Percentiles rank a stretch among this genome's conserved stretches.
Evolutionary conservation across 1,284 basidiomycete species (phyloP).

Genomic region (Rhodotorula mucilaginosa): DNA sequence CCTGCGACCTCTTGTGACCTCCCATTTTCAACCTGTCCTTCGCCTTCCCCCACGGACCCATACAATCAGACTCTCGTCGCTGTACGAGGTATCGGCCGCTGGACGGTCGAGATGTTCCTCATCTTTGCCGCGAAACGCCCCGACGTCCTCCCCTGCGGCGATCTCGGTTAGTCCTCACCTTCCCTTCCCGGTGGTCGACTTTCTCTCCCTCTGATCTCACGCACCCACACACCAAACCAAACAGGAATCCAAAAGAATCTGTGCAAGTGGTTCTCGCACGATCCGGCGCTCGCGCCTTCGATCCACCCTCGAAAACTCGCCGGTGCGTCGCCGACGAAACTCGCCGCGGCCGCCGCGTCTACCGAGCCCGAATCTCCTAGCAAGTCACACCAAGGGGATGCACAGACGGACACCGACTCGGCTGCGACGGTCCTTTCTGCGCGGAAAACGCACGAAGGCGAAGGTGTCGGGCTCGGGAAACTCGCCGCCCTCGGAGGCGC

Average conservation of each 20-base stretch:
- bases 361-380: slow-evolving; percentile 27
- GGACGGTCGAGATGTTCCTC: slow-evolving; percentile 57
- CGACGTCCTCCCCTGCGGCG: slow-evolving; percentile 67
- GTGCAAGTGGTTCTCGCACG: slow-evolving; percentile 35
- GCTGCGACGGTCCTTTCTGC: not conserved
- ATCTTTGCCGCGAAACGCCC: slow-evolving; percentile 80
- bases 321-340: slow-evolving; percentile 9
- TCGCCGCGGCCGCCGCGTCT: not conserved
- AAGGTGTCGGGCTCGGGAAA: slow-evolving; percentile 21
- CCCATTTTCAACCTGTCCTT: not conserved
- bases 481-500: slow-evolving; percentile 18
- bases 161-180: slow-evolving; percentile 66
- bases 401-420: slow-evolving; percentile 45
- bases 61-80: slow-evolving; percentile 72
- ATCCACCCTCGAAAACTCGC: slow-evolving; percentile 35
- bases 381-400: slow-evolving; percentile 29
- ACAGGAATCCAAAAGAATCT: slow-evolving; percentile 38
- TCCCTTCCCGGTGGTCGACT: too few species aligned
- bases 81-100: slow-evolving; percentile 70
- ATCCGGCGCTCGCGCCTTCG: slow-evolving; percentile 37
- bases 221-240: too few species aligned
- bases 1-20: too few species aligned
- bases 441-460: slow-evolving; percentile 4
- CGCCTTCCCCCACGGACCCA: too few species aligned
- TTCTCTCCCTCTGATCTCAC: too few species aligned